Evolutionary conservation across 73 alveolate species (phyloP).

Genomic region (Tetrahymena malaccensis): DNA sequence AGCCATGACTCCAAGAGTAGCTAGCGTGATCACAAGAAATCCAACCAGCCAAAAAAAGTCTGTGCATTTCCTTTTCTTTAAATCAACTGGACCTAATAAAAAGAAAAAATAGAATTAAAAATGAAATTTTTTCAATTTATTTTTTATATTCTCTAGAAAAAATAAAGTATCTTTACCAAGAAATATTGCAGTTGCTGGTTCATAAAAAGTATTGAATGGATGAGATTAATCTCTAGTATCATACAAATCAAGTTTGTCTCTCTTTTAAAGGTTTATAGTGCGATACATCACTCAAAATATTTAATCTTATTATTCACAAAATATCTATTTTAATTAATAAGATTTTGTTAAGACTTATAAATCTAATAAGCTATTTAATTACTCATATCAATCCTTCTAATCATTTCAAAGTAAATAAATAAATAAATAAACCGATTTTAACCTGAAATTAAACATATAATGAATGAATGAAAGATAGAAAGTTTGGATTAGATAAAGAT

Average conservation of each 20-base stretch:
- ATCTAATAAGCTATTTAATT: too few species aligned
- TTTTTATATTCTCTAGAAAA: neutral
- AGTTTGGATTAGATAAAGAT: neutral
- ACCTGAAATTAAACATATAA: neutral
- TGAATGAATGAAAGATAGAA: neutral
- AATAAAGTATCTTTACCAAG: neutral
- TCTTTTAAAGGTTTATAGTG: neutral
- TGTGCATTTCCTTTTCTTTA: neutral
- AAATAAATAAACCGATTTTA: neutral
- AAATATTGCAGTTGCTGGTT: neutral
- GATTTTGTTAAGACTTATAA: neutral
- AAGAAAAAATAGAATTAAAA: neutral
- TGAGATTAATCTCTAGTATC: neutral
- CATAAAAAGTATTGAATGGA: neutral
- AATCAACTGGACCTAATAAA: neutral
- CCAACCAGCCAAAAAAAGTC: neutral
- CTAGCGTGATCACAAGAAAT: neutral
- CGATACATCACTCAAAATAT: neutral
- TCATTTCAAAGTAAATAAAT: too few species aligned
- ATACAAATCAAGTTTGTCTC: neutral
- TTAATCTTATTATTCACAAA: neutral
- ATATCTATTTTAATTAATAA: neutral
- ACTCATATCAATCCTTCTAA: neutral
- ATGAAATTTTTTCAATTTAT: neutral
- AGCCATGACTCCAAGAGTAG: neutral